These are phyloP conservation scores for Vigna angularis DNA, from an alignment of 306 rosid genomes.

Conservation along the genomic window DNA sequence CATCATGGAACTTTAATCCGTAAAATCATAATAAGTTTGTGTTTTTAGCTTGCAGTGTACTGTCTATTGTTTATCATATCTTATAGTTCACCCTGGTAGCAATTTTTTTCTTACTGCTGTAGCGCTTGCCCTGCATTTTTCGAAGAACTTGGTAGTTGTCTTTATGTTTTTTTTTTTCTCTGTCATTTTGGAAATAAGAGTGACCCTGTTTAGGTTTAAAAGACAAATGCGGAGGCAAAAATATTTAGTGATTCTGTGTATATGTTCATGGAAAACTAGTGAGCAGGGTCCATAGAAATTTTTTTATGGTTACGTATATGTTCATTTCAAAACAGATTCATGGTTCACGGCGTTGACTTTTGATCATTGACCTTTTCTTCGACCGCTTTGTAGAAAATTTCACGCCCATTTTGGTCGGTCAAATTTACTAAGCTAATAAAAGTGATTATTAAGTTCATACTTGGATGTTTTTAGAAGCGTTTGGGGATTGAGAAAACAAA, in stretches of 20 bases:
- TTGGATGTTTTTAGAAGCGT: not conserved
- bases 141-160: not conserved
- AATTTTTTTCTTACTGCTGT: slow-evolving; percentile 10
- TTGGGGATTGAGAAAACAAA: not conserved
- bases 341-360: not conserved
- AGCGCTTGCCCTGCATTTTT: not conserved
- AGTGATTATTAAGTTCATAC: not conserved
- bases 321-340: not conserved
- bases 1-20: slow-evolving; percentile 17
- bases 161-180: not conserved
- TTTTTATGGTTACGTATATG: not conserved
- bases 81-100: slow-evolving; percentile 8
- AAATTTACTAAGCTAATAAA: not conserved
- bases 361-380: not conserved
- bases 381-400: not conserved
- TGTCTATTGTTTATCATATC: slow-evolving; percentile 24
- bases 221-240: not conserved
- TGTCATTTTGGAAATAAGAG: not conserved
- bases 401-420: not conserved
- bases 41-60: slow-evolving; percentile 26
- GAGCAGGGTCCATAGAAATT: not conserved
- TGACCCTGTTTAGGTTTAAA: not conserved
- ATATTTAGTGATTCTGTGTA: too few species aligned
- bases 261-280: not conserved
- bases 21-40: slow-evolving; percentile 13